Percentiles rank a stretch among this genome's conserved stretches.
These are phyloP conservation scores for Eimeria sp. DNA, from an alignment of 169 alveolate genomes.

Conservation along the genomic window DNA sequence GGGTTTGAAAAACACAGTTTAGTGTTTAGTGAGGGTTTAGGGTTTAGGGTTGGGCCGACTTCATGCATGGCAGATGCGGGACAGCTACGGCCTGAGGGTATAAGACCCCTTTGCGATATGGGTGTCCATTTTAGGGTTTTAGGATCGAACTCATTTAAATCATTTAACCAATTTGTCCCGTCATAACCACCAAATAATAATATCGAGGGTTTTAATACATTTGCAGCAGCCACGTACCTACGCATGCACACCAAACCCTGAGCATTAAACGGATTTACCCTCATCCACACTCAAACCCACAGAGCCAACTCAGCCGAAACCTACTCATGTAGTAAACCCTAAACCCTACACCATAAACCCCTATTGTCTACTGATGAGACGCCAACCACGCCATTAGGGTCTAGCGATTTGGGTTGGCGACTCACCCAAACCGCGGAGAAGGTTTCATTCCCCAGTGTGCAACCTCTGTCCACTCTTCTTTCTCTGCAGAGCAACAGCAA, in stretches of 20 bases:
- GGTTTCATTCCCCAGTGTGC: constrained; percentile 82
- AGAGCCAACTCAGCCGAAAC: too few species aligned
- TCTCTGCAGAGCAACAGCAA: constrained; percentile 29
- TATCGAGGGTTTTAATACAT: constrained; percentile 83
- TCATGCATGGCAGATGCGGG: constrained; percentile 88
- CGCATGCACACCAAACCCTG: constrained; percentile 83
- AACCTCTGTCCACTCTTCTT: constrained; percentile 37
- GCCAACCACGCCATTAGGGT: not conserved
- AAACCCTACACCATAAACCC: constrained; percentile 54
- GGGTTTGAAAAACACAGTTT: not conserved
- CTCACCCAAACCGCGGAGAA: constrained; percentile 74
- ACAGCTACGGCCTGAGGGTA: constrained; percentile 88
- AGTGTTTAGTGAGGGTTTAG: not conserved
- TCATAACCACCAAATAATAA: constrained; percentile 94
- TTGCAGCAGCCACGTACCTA: constrained; percentile 83
- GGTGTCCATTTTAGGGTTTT: constrained; percentile 85
- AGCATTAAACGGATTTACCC: not conserved
- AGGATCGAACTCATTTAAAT: constrained; percentile 90
- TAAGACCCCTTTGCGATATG: constrained; percentile 80
- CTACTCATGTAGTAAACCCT: not conserved
- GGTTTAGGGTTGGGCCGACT: constrained; percentile 61
- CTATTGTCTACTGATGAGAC: too few species aligned
- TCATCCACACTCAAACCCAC: too few species aligned
- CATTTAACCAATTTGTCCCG: constrained; percentile 92
- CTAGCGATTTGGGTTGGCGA: not conserved